phyloP scores from a whole-genome alignment of 768 basidiomycete species.

The Naematelia aurantialba region DNA sequence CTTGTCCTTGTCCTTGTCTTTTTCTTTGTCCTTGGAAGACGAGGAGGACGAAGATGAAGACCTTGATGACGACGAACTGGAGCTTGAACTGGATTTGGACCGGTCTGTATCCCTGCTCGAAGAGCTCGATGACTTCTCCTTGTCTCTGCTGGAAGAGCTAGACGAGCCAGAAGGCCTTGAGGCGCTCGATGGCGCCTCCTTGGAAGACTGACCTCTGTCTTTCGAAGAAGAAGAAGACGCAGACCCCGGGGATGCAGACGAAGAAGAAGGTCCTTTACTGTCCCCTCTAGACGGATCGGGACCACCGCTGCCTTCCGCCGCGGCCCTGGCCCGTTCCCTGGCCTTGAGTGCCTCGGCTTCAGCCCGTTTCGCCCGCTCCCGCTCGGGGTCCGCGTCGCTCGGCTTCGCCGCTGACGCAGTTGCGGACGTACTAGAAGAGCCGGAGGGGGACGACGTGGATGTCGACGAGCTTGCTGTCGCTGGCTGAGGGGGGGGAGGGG shows the following conservation, averaged over 20 bases:
- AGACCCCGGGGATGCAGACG: too few relatives aligned
- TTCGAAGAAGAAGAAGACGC: neutral
- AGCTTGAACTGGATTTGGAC: neutral
- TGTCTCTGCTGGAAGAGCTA: neutral
- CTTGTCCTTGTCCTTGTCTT: conserved; percentile 1
- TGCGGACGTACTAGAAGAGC: neutral
- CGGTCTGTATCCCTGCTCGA: conserved; percentile 8
- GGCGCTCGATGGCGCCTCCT: neutral
- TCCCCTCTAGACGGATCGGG: neutral
- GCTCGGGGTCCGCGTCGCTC: neutral
- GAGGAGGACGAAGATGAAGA: conserved; percentile 9
- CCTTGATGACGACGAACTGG: conserved; percentile 9
- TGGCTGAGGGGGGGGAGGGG: conserved; percentile 3
- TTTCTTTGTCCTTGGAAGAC: conserved; percentile 9
- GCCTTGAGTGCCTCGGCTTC: neutral
- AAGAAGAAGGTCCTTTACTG: neutral
- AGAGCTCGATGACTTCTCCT: neutral
- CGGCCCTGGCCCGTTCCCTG: neutral
- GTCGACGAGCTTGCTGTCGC: conserved; percentile 10
- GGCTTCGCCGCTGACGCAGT: neutral
- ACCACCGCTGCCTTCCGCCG: neutral
- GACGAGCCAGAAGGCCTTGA: conserved; percentile 2
- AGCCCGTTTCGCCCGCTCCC: neutral
- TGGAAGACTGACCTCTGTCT: too few relatives aligned
- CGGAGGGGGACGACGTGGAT: conserved; percentile 3